Base-by-base conservation (phyloP, 2,329 filamentous ascomycete genomes). In the Fusarium euwallaceae region DNA sequence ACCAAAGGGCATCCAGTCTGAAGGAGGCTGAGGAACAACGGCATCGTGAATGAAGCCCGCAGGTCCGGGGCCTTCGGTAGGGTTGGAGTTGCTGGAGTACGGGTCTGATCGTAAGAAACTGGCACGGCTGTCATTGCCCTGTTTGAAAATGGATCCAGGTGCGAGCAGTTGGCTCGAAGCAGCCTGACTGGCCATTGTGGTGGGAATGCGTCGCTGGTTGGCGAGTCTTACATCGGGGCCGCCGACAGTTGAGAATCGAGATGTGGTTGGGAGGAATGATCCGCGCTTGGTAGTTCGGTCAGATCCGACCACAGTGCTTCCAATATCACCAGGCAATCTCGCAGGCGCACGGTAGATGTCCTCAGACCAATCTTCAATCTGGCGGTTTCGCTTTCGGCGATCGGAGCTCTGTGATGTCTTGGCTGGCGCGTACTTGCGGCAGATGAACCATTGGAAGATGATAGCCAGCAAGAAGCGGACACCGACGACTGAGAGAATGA, bases 351-450 rank as follows among this genome's bases (percentile, higher is more conserved):
- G 93, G 83, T 99, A 98, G 78, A 99, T 99, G 80, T 99, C 97
- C 75, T 98, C 94, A 16, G 93, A 93, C 97, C 97, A 99, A 79
- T 98, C 96, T 83, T 99, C 97, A 75, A 99, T 99, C 84, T 98
- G 95, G 77, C 93, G 92, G 77, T 95, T 93, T 69, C 97, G 92
- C 84, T 95, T 93, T 82, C 96, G 95, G 75, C 92, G 91, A 81
- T 97, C 91, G 6, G 92, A 91, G 17, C 91, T 91, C 82, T 97
- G 92, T 3, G 94, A 96, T 1, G 96, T 97, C 84, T 94, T 98
- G 58, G 89, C 86, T 1, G 96, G 94, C 4, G 93, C 95, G 80
- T 96, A 98, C 73, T 92, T 92, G 76, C 93, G 92, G 81, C 94
- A 93, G 75, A 98, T 88, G 84, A 99, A 98, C 97, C 97, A 99